Evolutionary conservation across 78 protist genomes (phyloP).

Genomic region (Dictyostelium firmibasis): DNA sequence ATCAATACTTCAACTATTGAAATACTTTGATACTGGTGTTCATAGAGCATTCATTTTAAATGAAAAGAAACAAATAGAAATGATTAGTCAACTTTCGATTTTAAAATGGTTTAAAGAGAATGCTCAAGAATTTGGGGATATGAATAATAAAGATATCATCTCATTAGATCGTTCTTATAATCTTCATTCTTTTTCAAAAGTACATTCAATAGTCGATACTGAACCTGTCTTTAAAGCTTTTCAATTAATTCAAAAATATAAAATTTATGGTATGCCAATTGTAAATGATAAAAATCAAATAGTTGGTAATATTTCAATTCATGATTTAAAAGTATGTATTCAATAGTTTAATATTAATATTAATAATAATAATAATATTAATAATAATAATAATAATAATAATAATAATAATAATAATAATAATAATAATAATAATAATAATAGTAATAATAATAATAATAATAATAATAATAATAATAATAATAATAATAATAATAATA

Average conservation of each 20-base stretch:
- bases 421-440: too few species aligned
- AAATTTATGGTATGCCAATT: slow-evolving; percentile 79
- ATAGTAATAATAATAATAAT: too few species aligned
- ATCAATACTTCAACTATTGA: slow-evolving; percentile 13
- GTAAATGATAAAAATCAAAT: slow-evolving; percentile 1
- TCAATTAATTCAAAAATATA: slow-evolving; percentile 17
- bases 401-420: too few species aligned
- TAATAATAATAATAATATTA: too few species aligned
- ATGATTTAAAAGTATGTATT: slow-evolving; percentile 15
- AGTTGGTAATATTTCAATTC: slow-evolving; percentile 66
- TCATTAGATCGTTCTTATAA: background rate
- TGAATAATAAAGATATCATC: slow-evolving; percentile 5
- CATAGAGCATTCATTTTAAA: slow-evolving; percentile 68
- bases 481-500: too few species aligned
- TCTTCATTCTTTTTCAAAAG: slow-evolving; percentile 38
- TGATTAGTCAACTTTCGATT: slow-evolving; percentile 43
- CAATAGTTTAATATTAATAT: too few species aligned
- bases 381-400: too few species aligned
- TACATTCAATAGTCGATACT: background rate
- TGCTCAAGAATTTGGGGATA: slow-evolving; percentile 16
- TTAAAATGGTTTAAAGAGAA: slow-evolving; percentile 35
- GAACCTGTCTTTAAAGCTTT: slow-evolving; percentile 60
- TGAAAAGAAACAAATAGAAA: slow-evolving; percentile 57
- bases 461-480: too few species aligned
- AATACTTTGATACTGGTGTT: slow-evolving; percentile 68